phyloP scores from a whole-genome alignment of 2,329 filamentous ascomycete species.

The Beauveria sp. region DNA sequence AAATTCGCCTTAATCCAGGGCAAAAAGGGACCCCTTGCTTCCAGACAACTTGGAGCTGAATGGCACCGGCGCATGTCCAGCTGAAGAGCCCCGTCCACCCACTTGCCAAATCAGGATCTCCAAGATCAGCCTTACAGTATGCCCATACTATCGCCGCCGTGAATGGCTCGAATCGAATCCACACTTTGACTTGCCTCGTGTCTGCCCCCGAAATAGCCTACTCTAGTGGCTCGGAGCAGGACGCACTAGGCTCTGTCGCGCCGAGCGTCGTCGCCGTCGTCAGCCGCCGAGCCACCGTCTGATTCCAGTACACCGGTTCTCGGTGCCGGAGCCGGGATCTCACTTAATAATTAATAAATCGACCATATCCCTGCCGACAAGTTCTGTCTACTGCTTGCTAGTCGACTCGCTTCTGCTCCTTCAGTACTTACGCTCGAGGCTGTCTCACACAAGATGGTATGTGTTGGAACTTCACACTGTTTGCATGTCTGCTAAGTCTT shows the following conservation, averaged over 20 bases:
- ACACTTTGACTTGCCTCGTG: neutral
- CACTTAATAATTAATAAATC: constrained; percentile 1
- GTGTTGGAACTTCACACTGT: neutral
- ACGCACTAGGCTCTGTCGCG: neutral
- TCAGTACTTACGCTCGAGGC: neutral
- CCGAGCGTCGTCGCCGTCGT: neutral
- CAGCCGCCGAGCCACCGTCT: constrained; percentile 10
- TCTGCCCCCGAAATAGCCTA: constrained; percentile 6
- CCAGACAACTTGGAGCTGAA: neutral
- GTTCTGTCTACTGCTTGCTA: neutral
- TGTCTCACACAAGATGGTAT: neutral
- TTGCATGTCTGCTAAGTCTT: neutral
- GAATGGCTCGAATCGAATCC: neutral
- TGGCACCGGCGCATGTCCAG: constrained; percentile 1
- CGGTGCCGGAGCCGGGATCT: neutral
- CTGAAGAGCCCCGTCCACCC: constrained; percentile 2
- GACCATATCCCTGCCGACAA: neutral
- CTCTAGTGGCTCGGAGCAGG: neutral
- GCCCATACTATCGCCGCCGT: neutral
- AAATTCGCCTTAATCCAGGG: neutral
- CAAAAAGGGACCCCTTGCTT: neutral
- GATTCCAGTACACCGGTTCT: neutral
- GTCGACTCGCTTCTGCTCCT: neutral
- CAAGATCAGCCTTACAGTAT: constrained; percentile 10
- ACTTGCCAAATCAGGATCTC: constrained; percentile 2